phyloP scores from a whole-genome alignment of 768 basidiomycete species.

The Boletellus emodensis region DNA sequence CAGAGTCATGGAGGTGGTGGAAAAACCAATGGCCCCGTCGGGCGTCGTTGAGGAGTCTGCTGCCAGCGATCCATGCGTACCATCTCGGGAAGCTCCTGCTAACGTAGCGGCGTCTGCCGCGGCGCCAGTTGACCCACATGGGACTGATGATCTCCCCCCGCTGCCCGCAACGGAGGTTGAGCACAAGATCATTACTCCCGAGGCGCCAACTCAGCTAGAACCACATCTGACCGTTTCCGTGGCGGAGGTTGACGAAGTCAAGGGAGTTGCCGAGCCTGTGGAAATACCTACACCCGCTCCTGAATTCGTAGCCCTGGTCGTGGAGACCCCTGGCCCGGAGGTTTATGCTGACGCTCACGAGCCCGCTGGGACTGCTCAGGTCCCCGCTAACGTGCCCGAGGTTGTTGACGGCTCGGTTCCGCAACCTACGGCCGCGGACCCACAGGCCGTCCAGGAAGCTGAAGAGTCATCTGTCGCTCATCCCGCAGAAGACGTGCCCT shows the following conservation, averaged over 20 bases:
- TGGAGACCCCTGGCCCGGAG: conserved; percentile 15
- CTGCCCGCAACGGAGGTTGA: neutral
- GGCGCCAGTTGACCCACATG: neutral
- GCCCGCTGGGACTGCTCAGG: neutral
- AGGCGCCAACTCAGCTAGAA: conserved; percentile 13
- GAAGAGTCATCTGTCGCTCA: neutral
- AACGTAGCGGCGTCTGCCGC: conserved; percentile 7
- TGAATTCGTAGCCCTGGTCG: conserved; percentile 10
- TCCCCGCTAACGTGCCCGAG: neutral
- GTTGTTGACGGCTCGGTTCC: neutral
- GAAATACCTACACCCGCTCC: conserved; percentile 13
- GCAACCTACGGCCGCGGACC: conserved; percentile 6
- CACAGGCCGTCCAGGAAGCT: neutral
- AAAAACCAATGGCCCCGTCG: neutral
- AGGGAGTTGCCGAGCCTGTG: conserved; percentile 7
- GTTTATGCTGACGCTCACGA: neutral
- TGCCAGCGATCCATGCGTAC: conserved; percentile 3
- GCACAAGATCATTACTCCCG: conserved; percentile 5
- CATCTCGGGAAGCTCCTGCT: conserved; percentile 4
- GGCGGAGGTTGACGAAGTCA: conserved; percentile 7
- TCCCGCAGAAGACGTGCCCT: neutral
- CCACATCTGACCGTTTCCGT: neutral
- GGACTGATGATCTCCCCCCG: conserved; percentile 4
- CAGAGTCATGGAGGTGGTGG: neutral
- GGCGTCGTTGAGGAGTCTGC: neutral